A percentile compares a stretch with the other conserved stretches of the same genome.
These are phyloP conservation scores for Tricholoma furcatifolium DNA, from an alignment of 768 basidiomycete species.

Conservation along the genomic window DNA sequence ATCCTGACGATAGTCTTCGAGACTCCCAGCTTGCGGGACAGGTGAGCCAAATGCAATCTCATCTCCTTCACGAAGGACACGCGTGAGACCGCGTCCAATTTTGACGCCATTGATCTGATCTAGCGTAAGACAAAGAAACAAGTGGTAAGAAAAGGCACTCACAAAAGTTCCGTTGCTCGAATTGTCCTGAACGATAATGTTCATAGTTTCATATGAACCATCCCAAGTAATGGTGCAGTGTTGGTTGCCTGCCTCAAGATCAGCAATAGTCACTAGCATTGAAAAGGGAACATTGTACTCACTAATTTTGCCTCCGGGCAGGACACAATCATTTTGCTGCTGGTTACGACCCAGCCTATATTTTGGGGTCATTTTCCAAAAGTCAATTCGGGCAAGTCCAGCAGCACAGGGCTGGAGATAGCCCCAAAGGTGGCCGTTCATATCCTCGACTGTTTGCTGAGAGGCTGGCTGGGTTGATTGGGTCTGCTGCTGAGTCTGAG, in stretches of 20 bases:
- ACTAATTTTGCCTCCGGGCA: conserved; percentile 78
- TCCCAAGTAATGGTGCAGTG: conserved; percentile 65
- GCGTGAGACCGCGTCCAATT: conserved; percentile 54
- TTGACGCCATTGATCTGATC: conserved; percentile 65
- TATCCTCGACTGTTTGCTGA: conserved; percentile 30
- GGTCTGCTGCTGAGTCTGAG: conserved; percentile 37
- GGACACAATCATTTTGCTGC: conserved; percentile 48
- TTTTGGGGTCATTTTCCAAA: conserved; percentile 49
- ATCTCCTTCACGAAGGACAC: conserved; percentile 73
- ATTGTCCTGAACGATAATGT: conserved; percentile 50
- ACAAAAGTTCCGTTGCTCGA: conserved; percentile 79
- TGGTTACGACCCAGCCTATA: conserved; percentile 57
- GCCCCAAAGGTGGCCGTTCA: conserved; percentile 61
- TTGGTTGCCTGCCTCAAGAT: conserved; percentile 43
- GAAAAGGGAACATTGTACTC: conserved; percentile 27
- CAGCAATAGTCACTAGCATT: conserved; percentile 3
- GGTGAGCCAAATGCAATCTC: conserved; percentile 83
- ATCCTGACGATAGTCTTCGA: conserved; percentile 75
- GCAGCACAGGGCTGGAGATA: conserved; percentile 65
- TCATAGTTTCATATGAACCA: conserved; percentile 41
- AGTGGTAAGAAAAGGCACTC: conserved; percentile 23
- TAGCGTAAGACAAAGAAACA: not conserved
- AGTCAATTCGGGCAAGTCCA: conserved; percentile 54
- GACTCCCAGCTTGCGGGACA: conserved; percentile 39
- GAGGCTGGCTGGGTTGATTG: conserved; percentile 46